Conservation (phyloP, 176 grass and related monocot species). For the Coix lacrymajobi region DNA sequence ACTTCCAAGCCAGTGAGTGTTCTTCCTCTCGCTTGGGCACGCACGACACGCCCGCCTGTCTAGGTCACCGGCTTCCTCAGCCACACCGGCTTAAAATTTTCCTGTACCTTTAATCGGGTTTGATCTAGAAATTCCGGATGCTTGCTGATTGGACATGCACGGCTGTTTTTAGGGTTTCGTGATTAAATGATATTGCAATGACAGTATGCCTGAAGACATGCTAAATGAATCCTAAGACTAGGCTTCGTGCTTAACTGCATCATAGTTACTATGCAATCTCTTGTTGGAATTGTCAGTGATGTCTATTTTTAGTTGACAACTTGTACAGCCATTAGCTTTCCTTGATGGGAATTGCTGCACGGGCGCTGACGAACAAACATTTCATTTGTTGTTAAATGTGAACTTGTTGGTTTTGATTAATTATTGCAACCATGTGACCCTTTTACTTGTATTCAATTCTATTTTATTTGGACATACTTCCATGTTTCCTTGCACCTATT, state of each 20-base stretch:
- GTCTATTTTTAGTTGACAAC: not conserved
- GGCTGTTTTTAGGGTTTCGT: not conserved
- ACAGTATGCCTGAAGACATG: not conserved
- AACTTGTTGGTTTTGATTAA: not conserved
- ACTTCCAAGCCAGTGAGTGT: constrained; percentile 63
- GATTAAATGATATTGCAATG: not conserved
- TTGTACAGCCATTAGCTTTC: not conserved
- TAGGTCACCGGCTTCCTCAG: not conserved
- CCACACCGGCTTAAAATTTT: not conserved
- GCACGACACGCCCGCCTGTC: not conserved
- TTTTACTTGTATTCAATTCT: not conserved
- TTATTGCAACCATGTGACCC: not conserved
- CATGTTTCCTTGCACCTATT: not conserved
- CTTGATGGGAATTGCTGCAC: not conserved
- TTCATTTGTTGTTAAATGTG: not conserved
- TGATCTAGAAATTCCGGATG: not conserved
- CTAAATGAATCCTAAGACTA: not conserved
- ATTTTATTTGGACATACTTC: not conserved
- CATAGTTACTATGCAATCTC: constrained; percentile 6
- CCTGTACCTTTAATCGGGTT: not conserved
- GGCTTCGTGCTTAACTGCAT: not conserved
- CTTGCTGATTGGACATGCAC: not conserved
- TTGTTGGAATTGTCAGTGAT: not conserved
- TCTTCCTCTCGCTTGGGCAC: constrained; percentile 28
- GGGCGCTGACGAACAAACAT: not conserved